Percentiles rank a stretch among this genome's conserved stretches.
phyloP scores from a whole-genome alignment of 306 rosid species.

The Herpetospermum pedunculosum region DNA sequence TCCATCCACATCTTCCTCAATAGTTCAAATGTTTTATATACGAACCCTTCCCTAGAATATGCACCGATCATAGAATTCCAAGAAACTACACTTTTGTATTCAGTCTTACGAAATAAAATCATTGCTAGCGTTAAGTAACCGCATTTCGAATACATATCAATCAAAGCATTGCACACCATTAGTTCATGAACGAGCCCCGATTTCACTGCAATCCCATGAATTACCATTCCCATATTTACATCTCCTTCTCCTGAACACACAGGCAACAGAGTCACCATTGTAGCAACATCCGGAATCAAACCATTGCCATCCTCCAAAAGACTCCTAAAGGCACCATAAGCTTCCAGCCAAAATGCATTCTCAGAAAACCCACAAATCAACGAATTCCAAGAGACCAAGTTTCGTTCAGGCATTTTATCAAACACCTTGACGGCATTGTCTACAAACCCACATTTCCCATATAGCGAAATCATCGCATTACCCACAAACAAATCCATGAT shows the following conservation, averaged over 20 bases:
- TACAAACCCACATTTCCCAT: constrained; percentile 46
- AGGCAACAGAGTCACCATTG: constrained; percentile 56
- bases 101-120: constrained; percentile 33
- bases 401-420: constrained; percentile 40
- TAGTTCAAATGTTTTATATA: constrained; percentile 30
- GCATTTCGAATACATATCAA: constrained; percentile 73
- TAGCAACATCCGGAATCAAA: constrained; percentile 61
- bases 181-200: constrained; percentile 34
- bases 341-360: constrained; percentile 30
- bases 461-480: constrained; percentile 52
- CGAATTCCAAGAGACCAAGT: constrained; percentile 78
- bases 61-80: constrained; percentile 76
- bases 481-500: constrained; percentile 53
- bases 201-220: constrained; percentile 71
- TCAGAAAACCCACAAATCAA: constrained; percentile 44
- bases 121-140: constrained; percentile 35
- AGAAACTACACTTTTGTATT: constrained; percentile 49
- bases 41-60: constrained; percentile 48
- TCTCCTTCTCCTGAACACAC: constrained; percentile 38
- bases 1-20: constrained; percentile 47
- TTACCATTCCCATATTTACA: constrained; percentile 35
- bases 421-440: constrained; percentile 44
- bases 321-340: constrained; percentile 26
- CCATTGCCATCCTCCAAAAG: constrained; percentile 31
- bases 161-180: constrained; percentile 53